These are phyloP conservation scores for Bertia moriformis DNA, from an alignment of 2,329 filamentous ascomycete genomes.

Conservation along the genomic window DNA sequence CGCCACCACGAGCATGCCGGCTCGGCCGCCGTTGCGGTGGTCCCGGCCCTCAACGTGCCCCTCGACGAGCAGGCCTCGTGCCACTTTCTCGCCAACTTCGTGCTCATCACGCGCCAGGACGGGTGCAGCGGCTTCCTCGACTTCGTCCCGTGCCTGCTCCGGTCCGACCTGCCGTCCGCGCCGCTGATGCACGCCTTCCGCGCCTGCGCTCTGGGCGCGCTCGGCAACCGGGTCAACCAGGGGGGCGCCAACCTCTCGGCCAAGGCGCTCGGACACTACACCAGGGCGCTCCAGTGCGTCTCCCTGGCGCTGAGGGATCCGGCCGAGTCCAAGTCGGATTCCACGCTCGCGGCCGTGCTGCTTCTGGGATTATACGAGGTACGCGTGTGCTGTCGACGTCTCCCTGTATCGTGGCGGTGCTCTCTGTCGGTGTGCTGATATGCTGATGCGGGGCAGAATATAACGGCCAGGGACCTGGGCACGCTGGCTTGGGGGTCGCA, in stretches of 20 bases:
- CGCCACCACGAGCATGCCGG: slow-evolving; percentile 6
- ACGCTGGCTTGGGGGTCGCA: slow-evolving; percentile 48
- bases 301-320: slow-evolving; percentile 37
- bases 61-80: slow-evolving; percentile 39
- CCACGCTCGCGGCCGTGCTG: slow-evolving; percentile 42
- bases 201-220: slow-evolving; percentile 40
- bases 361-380: slow-evolving; percentile 46
- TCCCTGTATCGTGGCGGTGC: not conserved
- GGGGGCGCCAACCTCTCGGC: slow-evolving; percentile 16
- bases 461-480: slow-evolving; percentile 36
- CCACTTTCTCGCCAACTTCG: slow-evolving; percentile 46
- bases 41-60: slow-evolving; percentile 25
- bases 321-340: slow-evolving; percentile 32
- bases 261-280: slow-evolving; percentile 34
- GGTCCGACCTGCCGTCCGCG: slow-evolving; percentile 22
- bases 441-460: slow-evolving; percentile 3
- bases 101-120: slow-evolving; percentile 35
- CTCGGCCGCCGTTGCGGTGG: slow-evolving; percentile 12
- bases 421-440: not conserved
- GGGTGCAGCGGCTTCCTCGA: slow-evolving; percentile 40
- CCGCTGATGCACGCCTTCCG: slow-evolving; percentile 41
- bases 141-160: slow-evolving; percentile 40
- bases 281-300: slow-evolving; percentile 34
- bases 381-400: slow-evolving; percentile 3
- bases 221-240: slow-evolving; percentile 32